Base-by-base conservation (phyloP, 2,329 filamentous ascomycete species). In the Paecilomyces formosus region DNA sequence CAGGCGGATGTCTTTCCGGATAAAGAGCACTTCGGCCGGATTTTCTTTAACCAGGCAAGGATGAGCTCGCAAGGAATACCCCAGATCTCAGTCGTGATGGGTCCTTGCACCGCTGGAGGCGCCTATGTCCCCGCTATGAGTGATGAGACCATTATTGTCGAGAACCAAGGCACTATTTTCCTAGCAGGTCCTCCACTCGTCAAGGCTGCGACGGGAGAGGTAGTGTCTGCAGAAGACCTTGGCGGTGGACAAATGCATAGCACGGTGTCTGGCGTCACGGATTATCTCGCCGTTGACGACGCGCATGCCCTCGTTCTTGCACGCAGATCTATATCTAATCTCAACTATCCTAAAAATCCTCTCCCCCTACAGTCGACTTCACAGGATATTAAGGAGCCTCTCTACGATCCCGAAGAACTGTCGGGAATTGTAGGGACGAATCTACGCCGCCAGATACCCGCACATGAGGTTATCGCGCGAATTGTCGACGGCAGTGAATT, bases 61-160 rank as follows among this genome's bases (percentile, higher is more conserved):
- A 96, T 97, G 92, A 94, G 89, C 65, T 84, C 88, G 1, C 78
- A 87, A 64, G 91, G 92, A 3, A 96, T 97, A 61, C 93, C 93
- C 1, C 93, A 97, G 71, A 89, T 99, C 65, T 88, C 90, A 9
- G 91, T 97, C 2, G 93, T 99, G 53, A 97, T 99, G 93, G 93
- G 93, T 0, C 90, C 93, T 51, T 99, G 94, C 76, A 99, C 94
- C 0, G 93, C 93, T 1, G 93, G 93, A 55, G 93, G 93, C 54
- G 93, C 93, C 24, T 97, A 99, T 72, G 92, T 97, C 11, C 93
- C 93, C 11, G 91, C 90, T 68, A 97, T 99, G 93, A 93, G 89
- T 61, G 94, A 97, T 72, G 94, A 97, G 81, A 92, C 86, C 71
- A 97, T 99, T 74, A 97, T 99, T 63, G 94, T 97, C 45, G 86